Base-by-base conservation (phyloP, 2,329 filamentous ascomycete genomes). In the Aspergillus sp. region DNA sequence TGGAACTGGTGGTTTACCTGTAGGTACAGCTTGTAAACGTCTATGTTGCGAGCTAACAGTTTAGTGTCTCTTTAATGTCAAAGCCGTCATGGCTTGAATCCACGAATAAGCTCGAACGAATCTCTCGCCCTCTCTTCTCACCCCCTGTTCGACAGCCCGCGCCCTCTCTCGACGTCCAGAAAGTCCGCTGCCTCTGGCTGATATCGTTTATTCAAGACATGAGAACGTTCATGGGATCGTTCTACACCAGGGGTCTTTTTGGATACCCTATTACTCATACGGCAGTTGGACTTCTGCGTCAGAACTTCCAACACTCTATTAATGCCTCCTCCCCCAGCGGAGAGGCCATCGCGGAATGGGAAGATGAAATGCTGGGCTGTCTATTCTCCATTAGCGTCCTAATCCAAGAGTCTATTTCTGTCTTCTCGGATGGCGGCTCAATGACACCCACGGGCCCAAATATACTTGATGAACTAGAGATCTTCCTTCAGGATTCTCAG, bases 121-220 rank as follows among this genome's bases (percentile, higher is more conserved):
- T 66, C n/a, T 62, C 61, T 19, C 57, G 37, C 12, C 59, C 44
- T 53, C 52, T 15, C 19, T 50, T 50, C 21, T 58, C 27, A 54
- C 25, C 59, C 15, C 55, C 23, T 12, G 9, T 23, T 37, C 44
- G 19, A 14, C 51, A 44, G 19, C 14, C 43, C 14, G 39, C 19
- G 12, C 14, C 39, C 1, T 61, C 57, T 37, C 23, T 62, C 6
- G 66, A 69, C 19, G 11, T 68, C 15, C 66, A 68, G 8, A 66
- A 66, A 21, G 55, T 70, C 39, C 65, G 68, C 50, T 69, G 66
- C 45, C 58, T 70, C 35, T 70, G 68, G 68, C 53, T 70, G 23
- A 66, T 70, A 48, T 70, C 68, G 25, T 70, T 70, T 19, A 65
- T 69, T 8, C 68, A 70, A 52, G 68, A 70, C 48, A 68, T 69